A percentile compares a stretch with the other conserved stretches of the same genome.
These are phyloP conservation scores for Agaricales sp. DNA, from an alignment of 1,284 basidiomycete species.

Conservation along the genomic window DNA sequence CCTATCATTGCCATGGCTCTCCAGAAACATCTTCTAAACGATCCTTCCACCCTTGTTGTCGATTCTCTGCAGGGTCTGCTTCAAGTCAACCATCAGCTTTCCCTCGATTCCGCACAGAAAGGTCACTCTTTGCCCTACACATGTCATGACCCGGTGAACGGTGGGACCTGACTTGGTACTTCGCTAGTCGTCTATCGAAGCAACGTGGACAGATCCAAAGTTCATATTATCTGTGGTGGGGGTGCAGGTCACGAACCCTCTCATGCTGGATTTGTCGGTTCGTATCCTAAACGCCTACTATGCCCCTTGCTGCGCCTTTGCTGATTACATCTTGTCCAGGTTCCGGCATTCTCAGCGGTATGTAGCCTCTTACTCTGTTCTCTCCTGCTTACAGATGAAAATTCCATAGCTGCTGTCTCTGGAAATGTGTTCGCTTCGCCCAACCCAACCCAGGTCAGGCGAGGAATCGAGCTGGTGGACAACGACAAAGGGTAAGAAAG, in stretches of 20 bases:
- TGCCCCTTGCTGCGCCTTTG: slow-evolving; percentile 1
- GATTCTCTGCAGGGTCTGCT: slow-evolving; percentile 72
- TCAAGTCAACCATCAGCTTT: slow-evolving; percentile 58
- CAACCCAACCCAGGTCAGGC: slow-evolving; percentile 72
- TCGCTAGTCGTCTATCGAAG: slow-evolving; percentile 56
- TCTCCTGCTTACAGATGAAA: slow-evolving; percentile 7
- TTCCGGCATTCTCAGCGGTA: slow-evolving; percentile 69
- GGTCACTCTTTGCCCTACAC: slow-evolving; percentile 24
- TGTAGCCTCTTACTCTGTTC: slow-evolving; percentile 7
- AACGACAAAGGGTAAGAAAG: slow-evolving; percentile 66
- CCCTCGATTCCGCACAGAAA: slow-evolving; percentile 58
- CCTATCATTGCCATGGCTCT: slow-evolving; percentile 1
- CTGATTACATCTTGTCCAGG: slow-evolving; percentile 37
- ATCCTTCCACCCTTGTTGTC: slow-evolving; percentile 56
- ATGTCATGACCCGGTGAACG: slow-evolving; percentile 4
- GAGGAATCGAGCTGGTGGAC: slow-evolving; percentile 71
- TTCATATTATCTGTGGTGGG: slow-evolving; percentile 81
- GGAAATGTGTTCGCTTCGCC: slow-evolving; percentile 87
- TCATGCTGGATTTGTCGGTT: slow-evolving; percentile 75
- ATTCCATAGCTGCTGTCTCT: slow-evolving; percentile 61
- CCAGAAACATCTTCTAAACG: slow-evolving; percentile 72
- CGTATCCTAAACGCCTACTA: slow-evolving; percentile 6
- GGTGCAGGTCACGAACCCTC: slow-evolving; percentile 90
- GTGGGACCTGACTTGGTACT: too few relatives aligned
- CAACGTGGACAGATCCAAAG: slow-evolving; percentile 49